These are phyloP conservation scores for Tulasnella sp. DNA, from an alignment of 768 basidiomycete species.

Conservation along the genomic window DNA sequence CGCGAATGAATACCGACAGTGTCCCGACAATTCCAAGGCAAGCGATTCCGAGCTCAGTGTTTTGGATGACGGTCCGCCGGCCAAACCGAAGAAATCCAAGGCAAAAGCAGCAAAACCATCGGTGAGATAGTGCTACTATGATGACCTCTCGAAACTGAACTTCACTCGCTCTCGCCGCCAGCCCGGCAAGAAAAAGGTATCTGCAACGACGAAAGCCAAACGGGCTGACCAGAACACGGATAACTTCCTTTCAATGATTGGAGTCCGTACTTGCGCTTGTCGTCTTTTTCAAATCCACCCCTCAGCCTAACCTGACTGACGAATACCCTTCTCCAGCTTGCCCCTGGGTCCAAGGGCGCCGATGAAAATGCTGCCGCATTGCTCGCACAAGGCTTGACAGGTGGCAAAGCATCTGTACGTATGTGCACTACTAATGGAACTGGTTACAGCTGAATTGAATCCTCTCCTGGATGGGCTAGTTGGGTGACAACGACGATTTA, in stretches of 20 bases:
- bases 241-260: slow-evolving; percentile 17
- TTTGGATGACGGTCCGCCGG: neutral
- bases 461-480: neutral
- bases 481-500: slow-evolving; percentile 51
- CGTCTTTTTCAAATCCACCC: neutral
- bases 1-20: neutral
- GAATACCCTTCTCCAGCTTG: neutral
- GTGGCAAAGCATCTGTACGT: slow-evolving; percentile 7
- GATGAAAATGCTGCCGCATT: slow-evolving; percentile 19
- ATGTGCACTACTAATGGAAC: neutral
- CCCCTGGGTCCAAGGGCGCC: slow-evolving; percentile 12
- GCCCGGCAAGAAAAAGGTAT: neutral
- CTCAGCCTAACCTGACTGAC: neutral
- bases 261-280: slow-evolving; percentile 2
- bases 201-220: slow-evolving; percentile 7
- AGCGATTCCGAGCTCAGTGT: slow-evolving; percentile 25
- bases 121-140: neutral
- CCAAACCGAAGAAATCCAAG: neutral
- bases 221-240: slow-evolving; percentile 24
- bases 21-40: neutral
- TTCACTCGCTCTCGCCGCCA: neutral
- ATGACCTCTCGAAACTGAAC: too few relatives aligned
- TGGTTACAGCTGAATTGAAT: neutral
- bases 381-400: neutral
- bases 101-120: slow-evolving; percentile 2